phyloP scores from a whole-genome alignment of 2,329 filamentous ascomycete genomes.

The Calonectria multiphialidica region DNA sequence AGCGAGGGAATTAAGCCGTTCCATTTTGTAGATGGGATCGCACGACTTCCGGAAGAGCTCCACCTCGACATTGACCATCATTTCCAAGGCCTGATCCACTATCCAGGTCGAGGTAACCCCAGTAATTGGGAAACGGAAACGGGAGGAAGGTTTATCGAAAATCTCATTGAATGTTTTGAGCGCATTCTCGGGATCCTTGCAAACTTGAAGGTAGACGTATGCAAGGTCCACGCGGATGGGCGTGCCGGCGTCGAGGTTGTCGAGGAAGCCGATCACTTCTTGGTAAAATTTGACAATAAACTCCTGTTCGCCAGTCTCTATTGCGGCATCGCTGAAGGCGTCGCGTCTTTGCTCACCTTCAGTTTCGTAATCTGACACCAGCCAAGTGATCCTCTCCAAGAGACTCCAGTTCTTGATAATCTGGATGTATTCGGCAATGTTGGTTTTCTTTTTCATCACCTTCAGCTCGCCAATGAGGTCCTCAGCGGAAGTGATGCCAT shows the following conservation, averaged over 20 bases:
- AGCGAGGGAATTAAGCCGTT: slow-evolving; percentile 30
- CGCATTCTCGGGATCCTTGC: slow-evolving; percentile 26
- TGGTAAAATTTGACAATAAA: slow-evolving; percentile 41
- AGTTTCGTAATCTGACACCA: slow-evolving; percentile 37
- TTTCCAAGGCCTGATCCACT: slow-evolving; percentile 27
- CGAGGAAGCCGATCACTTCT: slow-evolving; percentile 38
- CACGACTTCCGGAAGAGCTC: slow-evolving; percentile 33
- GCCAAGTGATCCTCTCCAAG: slow-evolving; percentile 43
- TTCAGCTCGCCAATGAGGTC: slow-evolving; percentile 36
- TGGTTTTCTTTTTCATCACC: slow-evolving; percentile 25
- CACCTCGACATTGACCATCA: slow-evolving; percentile 35
- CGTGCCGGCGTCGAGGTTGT: slow-evolving; percentile 41
- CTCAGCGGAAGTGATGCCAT: slow-evolving; percentile 30
- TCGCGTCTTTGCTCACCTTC: background rate
- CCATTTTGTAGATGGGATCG: slow-evolving; percentile 34
- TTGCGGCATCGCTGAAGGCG: slow-evolving; percentile 31
- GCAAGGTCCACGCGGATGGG: slow-evolving; percentile 40
- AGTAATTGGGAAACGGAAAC: slow-evolving; percentile 38
- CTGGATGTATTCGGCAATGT: slow-evolving; percentile 26
- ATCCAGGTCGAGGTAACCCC: slow-evolving; percentile 26
- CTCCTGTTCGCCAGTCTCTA: slow-evolving; percentile 28
- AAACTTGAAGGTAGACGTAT: slow-evolving; percentile 28
- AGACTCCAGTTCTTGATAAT: slow-evolving; percentile 41
- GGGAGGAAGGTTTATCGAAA: slow-evolving; percentile 33
- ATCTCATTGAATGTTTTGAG: slow-evolving; percentile 36